Evolutionary conservation across 1,284 basidiomycete species (phyloP), one percentile per base, ranked within the genome.

Genomic region (Malassezia globosa): DNA sequence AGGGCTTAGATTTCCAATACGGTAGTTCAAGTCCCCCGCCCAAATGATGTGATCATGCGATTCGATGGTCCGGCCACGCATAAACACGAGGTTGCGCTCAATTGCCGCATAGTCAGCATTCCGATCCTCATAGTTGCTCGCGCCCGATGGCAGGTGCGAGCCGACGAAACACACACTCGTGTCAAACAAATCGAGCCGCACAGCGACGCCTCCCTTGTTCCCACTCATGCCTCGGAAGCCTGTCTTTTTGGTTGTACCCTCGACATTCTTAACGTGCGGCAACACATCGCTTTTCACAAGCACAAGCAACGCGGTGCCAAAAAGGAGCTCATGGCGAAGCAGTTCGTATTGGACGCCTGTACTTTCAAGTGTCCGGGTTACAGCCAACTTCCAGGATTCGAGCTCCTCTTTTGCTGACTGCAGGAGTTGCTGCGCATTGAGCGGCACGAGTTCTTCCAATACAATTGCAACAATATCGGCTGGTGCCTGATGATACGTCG

Each of bases 391-490:
- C 92, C 92, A 96, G 7, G 57, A 54, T 22, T 56, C 58, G 21
- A 61, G 55, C 75, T 90, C 92, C 62, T 89, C 88, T 0, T 90
- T 88, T 73, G 97, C 94, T 3, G 92, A 86, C 69, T 94, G 59
- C n/a, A 69, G 48, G 43, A 99, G 95, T 72, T 96, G 90, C 67
- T 94, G 87, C 4, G 94, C 87, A 5, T 87, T 95, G 35, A 99
- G 78, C 31, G 88, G 88, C 0, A 99, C 94, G 46, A 99, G 89
- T 73, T 99, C 94, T 73, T 99, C 94, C 66, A 99, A 95, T 1
- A 85, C 87, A 25, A 61, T 49, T 7, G 57, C 54, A 44, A 59
- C 60, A 36, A 64, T 45, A 46, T 66, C 64, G 10, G 57, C 33
- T 75, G 81, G 73, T 21, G 34, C 37, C 14, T 48, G 52, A 3